These are phyloP conservation scores for Discostella stelligeroides DNA, from an alignment of 108 stramenopile genomes.

Conservation along the genomic window DNA sequence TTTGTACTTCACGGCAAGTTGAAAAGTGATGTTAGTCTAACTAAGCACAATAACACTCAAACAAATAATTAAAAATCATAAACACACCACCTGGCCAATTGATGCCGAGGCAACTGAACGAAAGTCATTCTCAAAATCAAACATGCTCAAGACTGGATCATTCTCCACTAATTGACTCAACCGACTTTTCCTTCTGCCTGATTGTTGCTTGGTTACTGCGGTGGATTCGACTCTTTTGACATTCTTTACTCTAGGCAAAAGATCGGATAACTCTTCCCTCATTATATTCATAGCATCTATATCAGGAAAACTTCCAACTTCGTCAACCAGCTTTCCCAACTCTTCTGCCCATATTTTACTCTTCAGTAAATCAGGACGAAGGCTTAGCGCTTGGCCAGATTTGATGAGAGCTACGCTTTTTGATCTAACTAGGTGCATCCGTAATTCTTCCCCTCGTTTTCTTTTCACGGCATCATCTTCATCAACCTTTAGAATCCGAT, in stretches of 20 bases:
- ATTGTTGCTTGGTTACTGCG: slow-evolving; percentile 3
- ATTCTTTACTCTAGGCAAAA: slow-evolving; percentile 48
- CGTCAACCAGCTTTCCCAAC: slow-evolving; percentile 85
- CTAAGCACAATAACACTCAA: neutral
- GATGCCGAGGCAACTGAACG: slow-evolving; percentile 53
- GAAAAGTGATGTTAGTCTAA: neutral
- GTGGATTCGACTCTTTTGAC: slow-evolving; percentile 27
- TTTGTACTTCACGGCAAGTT: slow-evolving; percentile 36
- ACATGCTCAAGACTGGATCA: slow-evolving; percentile 73
- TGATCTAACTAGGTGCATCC: slow-evolving; percentile 69
- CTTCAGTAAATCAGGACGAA: slow-evolving; percentile 80
- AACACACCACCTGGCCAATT: slow-evolving; percentile 62
- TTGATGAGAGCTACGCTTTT: slow-evolving; percentile 77
- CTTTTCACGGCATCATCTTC: slow-evolving; percentile 60
- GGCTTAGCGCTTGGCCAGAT: slow-evolving; percentile 81
- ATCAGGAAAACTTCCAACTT: slow-evolving; percentile 81
- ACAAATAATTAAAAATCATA: neutral
- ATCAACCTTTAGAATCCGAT: slow-evolving; percentile 57
- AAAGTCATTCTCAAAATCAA: slow-evolving; percentile 80
- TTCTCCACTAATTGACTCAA: slow-evolving; percentile 60
- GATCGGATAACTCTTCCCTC: slow-evolving; percentile 64
- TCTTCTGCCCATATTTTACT: slow-evolving; percentile 84
- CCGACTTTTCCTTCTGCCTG: slow-evolving; percentile 25
- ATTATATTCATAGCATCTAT: slow-evolving; percentile 83
- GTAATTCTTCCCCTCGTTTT: slow-evolving; percentile 71